Evolutionary conservation across 306 rosid species (phyloP).

Genomic region (Citrullus colocynthis): DNA sequence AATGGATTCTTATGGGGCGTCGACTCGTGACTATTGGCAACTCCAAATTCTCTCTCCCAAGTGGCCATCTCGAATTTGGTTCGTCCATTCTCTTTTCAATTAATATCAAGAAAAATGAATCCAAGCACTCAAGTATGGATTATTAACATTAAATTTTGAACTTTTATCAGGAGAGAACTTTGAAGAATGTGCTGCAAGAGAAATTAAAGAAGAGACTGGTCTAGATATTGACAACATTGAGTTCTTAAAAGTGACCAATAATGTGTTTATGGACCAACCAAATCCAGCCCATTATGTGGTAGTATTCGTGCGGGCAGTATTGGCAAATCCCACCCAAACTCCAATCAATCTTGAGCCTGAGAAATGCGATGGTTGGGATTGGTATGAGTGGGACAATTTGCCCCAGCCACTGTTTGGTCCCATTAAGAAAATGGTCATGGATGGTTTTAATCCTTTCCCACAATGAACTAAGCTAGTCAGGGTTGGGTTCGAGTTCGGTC

Average conservation of each 20-base stretch:
- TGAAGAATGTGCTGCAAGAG: conserved; percentile 58
- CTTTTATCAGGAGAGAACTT: conserved; percentile 32
- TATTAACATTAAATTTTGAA: too few relatives aligned
- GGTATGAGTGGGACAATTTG: conserved; percentile 44
- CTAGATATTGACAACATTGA: conserved; percentile 26
- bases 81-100: neutral
- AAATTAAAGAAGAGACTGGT: conserved; percentile 62
- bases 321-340: conserved; percentile 16
- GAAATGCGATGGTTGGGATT: conserved; percentile 67
- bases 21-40: conserved; percentile 15
- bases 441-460: conserved; percentile 26
- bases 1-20: conserved; percentile 3
- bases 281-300: conserved; percentile 42
- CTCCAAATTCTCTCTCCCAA: conserved; percentile 19
- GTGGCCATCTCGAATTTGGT: conserved; percentile 29
- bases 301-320: conserved; percentile 25
- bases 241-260: conserved; percentile 37
- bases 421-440: conserved; percentile 25
- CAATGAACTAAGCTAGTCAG: neutral
- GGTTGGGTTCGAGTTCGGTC: too few relatives aligned
- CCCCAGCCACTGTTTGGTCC: conserved; percentile 60
- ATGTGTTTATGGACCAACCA: conserved; percentile 22
- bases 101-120: too few relatives aligned
- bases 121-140: too few relatives aligned
- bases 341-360: conserved; percentile 40